A percentile compares a stretch with the other conserved stretches of the same genome.
Conservation (phyloP, 352 stramenopile genomes). For the Plasmopara viticola region DNA sequence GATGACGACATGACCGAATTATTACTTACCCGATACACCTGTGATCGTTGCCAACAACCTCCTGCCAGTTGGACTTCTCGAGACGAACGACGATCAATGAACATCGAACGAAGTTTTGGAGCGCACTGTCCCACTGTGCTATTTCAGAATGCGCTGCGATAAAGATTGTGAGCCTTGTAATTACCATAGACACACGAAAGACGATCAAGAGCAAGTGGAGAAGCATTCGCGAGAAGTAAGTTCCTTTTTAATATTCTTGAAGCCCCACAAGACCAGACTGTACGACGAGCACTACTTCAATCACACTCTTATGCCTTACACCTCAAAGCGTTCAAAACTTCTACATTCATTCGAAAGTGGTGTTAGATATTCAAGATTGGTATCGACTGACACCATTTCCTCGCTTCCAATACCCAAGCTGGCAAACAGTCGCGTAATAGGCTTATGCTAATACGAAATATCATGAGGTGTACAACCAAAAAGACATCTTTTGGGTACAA, state of each 20-base stretch:
- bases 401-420: conserved; percentile 56
- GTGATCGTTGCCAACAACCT: no score
- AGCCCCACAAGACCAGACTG: conserved; percentile 45
- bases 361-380: conserved; percentile 33
- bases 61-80: no score
- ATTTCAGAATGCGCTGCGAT: no score
- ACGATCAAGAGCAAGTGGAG: no score
- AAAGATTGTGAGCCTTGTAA: no score
- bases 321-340: conserved; percentile 95
- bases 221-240: conserved; percentile 37
- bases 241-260: conserved; percentile 61
- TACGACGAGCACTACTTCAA: conserved; percentile 95
- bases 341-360: conserved; percentile 65
- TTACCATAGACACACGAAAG: no score
- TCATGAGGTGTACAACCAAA: conserved; percentile 69
- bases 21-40: no score
- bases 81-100: no score
- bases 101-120: no score
- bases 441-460: conserved; percentile 88
- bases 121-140: no score
- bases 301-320: conserved; percentile 92
- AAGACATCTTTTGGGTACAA: conserved; percentile 96
- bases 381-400: conserved; percentile 15
- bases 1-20: no score
- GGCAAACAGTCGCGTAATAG: conserved; percentile 78